Evolutionary conservation across 2,329 filamentous ascomycete genomes (phyloP), one percentile per base, ranked within the genome.

Genomic region (Apiospora rasikravindrae): DNA sequence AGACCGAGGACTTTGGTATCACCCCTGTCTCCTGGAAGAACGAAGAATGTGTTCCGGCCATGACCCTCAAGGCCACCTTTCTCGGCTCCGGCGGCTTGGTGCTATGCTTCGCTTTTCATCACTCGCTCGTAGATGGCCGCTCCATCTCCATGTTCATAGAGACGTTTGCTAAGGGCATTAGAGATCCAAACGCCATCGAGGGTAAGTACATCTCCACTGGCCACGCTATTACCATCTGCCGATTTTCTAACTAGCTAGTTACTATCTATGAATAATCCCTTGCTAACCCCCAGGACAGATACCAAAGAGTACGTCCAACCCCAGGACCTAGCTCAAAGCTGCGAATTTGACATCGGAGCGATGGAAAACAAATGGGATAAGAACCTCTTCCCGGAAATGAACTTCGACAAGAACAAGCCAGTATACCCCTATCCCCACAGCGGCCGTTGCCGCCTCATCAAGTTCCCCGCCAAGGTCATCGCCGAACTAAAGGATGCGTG

Each of bases 11-110:
- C 3, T 76, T 69, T 51, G 74, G 73, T 11, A 68, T 61, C 0
- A 40, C 71, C 22, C 71, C 73, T 22, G 10, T 45, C 2, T 13
- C 6, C 11, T 40, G 44, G 53, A 19, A 57, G 6, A 16, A 51
- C 6, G 40, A 22, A 13, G 61, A 70, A 11, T 76, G 74, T 73
- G 67, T 67, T 14, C 75, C 71, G 4, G 75, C 64, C 47, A 70
- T 74, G 47, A 73, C 74, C 8, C 40, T 75, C 14, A 73, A 76
- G 45, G 73, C 71, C 14, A 76, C 70, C 61, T 73, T 75, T 67
- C 70, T 75, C 53, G 44, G 45, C 16, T 70, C 67, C 4, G 71
- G 71, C 26, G 70, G 61, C 14, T 47, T 75, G 22, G 67, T 73
- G 16, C 67, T 76, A 19, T 76, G 74, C 40, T 70, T 75, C 33